These are phyloP conservation scores for Eucalyptus rudis DNA, from an alignment of 345 rosid genomes.

Conservation along the genomic window DNA sequence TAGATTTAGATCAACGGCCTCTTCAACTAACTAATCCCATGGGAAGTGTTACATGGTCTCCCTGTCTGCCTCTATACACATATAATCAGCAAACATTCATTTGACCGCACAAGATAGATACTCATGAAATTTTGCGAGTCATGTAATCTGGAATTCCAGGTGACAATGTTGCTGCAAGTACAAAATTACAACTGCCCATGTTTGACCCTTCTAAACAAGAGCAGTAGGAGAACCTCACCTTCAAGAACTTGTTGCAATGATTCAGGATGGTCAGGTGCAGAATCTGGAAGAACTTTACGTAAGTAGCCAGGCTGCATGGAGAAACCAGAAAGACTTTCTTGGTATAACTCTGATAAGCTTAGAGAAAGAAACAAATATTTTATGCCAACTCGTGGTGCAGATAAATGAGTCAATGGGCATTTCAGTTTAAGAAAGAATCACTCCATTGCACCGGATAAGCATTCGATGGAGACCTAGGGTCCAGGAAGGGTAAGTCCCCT, in stretches of 20 bases:
- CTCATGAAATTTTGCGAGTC: not conserved
- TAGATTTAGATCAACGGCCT: not conserved
- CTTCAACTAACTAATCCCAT: not conserved
- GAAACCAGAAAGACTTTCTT: not conserved
- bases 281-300: constrained; percentile 57
- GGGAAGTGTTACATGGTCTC: not conserved
- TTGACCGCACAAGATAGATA: not conserved
- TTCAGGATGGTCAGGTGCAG: constrained; percentile 76
- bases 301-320: constrained; percentile 86
- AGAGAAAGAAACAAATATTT: not conserved
- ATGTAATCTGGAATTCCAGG: not conserved
- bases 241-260: constrained; percentile 63
- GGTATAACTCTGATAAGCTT: not conserved
- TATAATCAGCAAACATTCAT: not conserved
- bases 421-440: not conserved
- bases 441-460: constrained; percentile 8
- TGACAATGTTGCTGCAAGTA: not conserved
- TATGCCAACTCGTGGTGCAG: constrained; percentile 27
- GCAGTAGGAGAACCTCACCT: constrained; percentile 27
- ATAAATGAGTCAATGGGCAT: not conserved
- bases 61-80: not conserved
- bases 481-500: not conserved
- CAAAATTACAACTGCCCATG: too few species aligned
- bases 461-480: not conserved
- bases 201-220: not conserved